Conservation (phyloP, 495 filamentous ascomycete species). For the Hypoxylon intermedium region DNA sequence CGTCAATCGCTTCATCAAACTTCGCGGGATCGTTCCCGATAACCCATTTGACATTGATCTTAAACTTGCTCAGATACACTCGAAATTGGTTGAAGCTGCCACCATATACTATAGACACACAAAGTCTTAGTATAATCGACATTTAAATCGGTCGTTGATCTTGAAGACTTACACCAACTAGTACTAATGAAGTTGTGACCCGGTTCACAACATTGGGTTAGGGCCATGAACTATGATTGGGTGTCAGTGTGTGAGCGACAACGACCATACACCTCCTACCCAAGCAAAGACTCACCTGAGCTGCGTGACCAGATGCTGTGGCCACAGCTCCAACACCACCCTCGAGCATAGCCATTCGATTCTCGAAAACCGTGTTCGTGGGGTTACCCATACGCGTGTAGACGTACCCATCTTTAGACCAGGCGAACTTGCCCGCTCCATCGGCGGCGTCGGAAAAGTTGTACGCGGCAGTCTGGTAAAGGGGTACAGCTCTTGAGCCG, state of each 20-base stretch:
- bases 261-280: background rate
- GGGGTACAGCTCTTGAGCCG: constrained; percentile 50
- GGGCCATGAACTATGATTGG: constrained; percentile 48
- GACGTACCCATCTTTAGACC: constrained; percentile 52
- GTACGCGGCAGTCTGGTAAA: constrained; percentile 52
- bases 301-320: constrained; percentile 51
- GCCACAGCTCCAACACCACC: constrained; percentile 52
- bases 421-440: constrained; percentile 52
- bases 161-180: constrained; percentile 44
- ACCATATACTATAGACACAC: constrained; percentile 40
- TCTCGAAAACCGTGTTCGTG: constrained; percentile 52
- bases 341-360: constrained; percentile 52
- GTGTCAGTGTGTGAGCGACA: constrained; percentile 21
- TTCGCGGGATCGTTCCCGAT: constrained; percentile 46
- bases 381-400: constrained; percentile 55
- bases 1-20: constrained; percentile 48
- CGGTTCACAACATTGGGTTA: constrained; percentile 49
- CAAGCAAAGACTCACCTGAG: constrained; percentile 34
- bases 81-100: constrained; percentile 54
- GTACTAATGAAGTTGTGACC: constrained; percentile 53
- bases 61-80: constrained; percentile 52
- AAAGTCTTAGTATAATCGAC: constrained; percentile 5
- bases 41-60: constrained; percentile 51
- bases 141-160: background rate
- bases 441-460: constrained; percentile 54